Evolutionary conservation across 345 rosid species (phyloP), one percentile per base, ranked within the genome.

Genomic region (Hypericum perforatum): DNA sequence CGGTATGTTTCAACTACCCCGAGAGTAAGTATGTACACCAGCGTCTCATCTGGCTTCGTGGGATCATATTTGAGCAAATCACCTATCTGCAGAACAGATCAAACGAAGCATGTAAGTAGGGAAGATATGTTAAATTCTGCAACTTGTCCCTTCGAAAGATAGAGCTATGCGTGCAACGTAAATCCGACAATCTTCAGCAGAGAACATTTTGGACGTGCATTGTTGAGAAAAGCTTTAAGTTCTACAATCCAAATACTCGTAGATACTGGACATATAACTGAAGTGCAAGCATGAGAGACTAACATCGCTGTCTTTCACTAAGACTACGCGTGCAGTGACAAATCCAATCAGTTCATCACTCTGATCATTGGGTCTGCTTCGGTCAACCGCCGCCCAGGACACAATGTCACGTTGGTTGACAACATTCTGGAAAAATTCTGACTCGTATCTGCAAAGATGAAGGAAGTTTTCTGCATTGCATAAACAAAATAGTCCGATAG

Each of bases 311-410:
- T 87, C 92, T 72, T 63, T 85, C 49, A 90, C 88, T 66, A 61
- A 67, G 48, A 78, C 82, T 46, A 81, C 70, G 51, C 85, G 68
- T 52, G 92, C 96, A 58, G 98, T 87, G 50, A 91, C 84, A 69
- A 91, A 91, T 59, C 98, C 98, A 76, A 91, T 78, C 56, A 87
- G 84, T 70, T 85, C 95, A 48, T 91, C 89, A 53, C 71, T 67
- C 14, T 61, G 63, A 65, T 76, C 91, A 68, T 85, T 70, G 43
- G 84, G 81, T 29, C 83, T 81, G 66, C 77, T 77, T 47, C 85
- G 74, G 64, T 91, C 96, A 66, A 85, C 80, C 54, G 96, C 98
- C 70, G 84, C 98, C 96, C 96, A 87, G 10, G 98, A 78, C 64
- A 91, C 74, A 50, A 87, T 83, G 62, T 81, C 87, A 45, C 68